Percentiles rank a stretch among this genome's conserved stretches.
phyloP scores from a whole-genome alignment of 768 basidiomycete species.

The Hygrocybe punicea region DNA sequence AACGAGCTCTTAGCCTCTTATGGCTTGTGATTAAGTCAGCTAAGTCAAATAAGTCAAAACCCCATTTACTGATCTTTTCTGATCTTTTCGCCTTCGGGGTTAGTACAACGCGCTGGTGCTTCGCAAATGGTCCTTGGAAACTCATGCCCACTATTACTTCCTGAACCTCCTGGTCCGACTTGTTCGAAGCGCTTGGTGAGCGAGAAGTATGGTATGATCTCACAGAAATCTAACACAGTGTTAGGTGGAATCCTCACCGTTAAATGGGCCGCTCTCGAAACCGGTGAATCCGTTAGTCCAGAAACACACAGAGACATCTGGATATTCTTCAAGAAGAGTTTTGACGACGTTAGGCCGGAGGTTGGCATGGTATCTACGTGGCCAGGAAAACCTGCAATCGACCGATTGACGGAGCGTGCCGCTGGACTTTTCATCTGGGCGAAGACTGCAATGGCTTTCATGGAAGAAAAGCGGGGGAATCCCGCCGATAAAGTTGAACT shows the following conservation, averaged over 20 bases:
- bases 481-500: not conserved
- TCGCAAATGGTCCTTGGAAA: constrained; percentile 28
- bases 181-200: constrained; percentile 35
- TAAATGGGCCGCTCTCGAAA: constrained; percentile 26
- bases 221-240: not conserved
- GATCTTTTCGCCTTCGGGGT: not conserved
- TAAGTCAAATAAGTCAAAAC: too few relatives aligned
- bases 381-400: constrained; percentile 14
- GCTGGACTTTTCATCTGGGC: constrained; percentile 5
- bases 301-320: constrained; percentile 1
- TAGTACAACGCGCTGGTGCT: constrained; percentile 29
- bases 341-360: constrained; percentile 3
- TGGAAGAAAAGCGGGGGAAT: not conserved
- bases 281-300: not conserved
- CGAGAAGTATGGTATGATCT: not conserved
- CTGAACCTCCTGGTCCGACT: constrained; percentile 31
- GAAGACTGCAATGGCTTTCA: not conserved
- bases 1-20: too few relatives aligned
- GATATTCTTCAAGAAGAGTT: not conserved
- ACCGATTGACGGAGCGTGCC: not conserved
- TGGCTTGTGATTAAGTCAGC: too few relatives aligned
- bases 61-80: too few relatives aligned
- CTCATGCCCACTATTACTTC: constrained; percentile 36
- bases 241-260: constrained; percentile 39
- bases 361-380: constrained; percentile 7